Evolutionary conservation across 2,329 filamentous ascomycete genomes (phyloP), one percentile per base, ranked within the genome.

Genomic region (Hortaea sp.): DNA sequence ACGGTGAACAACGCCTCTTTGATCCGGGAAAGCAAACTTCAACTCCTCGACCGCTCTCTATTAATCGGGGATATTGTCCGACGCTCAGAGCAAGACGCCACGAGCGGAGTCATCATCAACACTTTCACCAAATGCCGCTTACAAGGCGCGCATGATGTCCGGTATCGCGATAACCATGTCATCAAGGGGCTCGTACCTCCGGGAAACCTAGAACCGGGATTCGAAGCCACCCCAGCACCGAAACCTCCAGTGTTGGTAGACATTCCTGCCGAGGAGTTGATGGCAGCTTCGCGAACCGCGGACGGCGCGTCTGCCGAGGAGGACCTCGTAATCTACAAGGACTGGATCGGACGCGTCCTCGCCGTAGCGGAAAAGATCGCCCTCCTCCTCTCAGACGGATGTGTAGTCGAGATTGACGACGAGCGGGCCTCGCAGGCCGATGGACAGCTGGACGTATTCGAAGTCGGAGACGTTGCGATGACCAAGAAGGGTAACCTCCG

Each of bases 41-140:
- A 66, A 11, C 63, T 80, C 20, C 60, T 79, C 29, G 75, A 78
- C 59, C 70, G 77, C n/a, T 63, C 66, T 1, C 61, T 79, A 10
- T 66, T 71, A 42, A 69, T 78, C 11, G 77, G 77, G 28, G 73
- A 79, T 53, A 63, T 72, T 9, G 76, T 80, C 43, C 79, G 77
- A 58, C 63, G 66, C 31, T 63, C 66, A 37, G 61, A 66, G 0
- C 66, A 66, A 20, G 69, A 73, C 51, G 65, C 71, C 11, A 69
- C 74, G 61, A 76, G 72, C 44, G 77, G 77, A 28, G 76, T 71
- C 2, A 69, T 80, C 41, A 68, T 78, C 43, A 72, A 69, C 49
- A 67, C 69, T 2, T 64, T 62, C 29, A 68, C 68, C 2, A 64
- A 57, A 39, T 77, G 73, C 60, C 70, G 62, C 31, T 68, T 76